A percentile compares a stretch with the other conserved stretches of the same genome.
Evolutionary conservation across 2,329 filamentous ascomycete genomes (phyloP).

Genomic region (Cladophialophora yegresii): DNA sequence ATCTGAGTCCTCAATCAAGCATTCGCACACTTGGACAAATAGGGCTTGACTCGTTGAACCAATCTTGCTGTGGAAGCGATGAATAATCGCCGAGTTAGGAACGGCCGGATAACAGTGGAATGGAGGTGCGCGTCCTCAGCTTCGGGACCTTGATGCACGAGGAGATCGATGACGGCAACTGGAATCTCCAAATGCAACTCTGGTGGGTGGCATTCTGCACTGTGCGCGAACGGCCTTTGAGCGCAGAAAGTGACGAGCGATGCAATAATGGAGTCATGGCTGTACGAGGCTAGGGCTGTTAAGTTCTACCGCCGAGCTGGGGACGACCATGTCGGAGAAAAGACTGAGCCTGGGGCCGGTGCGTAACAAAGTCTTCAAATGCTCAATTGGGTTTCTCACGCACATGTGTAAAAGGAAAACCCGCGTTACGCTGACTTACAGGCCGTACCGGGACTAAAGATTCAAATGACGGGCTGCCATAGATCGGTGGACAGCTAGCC

Average conservation of each 20-base stretch:
- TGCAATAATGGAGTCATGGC: background rate
- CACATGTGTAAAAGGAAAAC: conserved; percentile 8
- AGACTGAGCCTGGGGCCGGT: conserved; percentile 24
- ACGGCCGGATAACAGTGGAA: conserved; percentile 18
- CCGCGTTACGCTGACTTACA: conserved; percentile 24
- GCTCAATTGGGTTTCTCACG: background rate
- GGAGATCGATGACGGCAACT: conserved; percentile 24
- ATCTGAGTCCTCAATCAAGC: conserved; percentile 14
- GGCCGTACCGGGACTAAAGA: background rate
- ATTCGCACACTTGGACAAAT: conserved; percentile 21
- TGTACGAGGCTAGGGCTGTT: conserved; percentile 14
- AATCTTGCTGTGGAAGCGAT: conserved; percentile 17
- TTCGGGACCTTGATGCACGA: conserved; percentile 1
- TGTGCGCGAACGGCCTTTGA: conserved; percentile 2
- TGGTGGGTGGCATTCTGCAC: conserved; percentile 12
- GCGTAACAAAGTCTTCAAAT: conserved; percentile 1
- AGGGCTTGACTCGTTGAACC: conserved; percentile 17
- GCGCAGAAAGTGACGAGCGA: conserved; percentile 10
- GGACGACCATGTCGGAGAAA: conserved; percentile 31
- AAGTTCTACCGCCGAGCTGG: conserved; percentile 25
- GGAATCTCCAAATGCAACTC: conserved; percentile 10
- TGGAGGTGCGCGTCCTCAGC: conserved; percentile 2
- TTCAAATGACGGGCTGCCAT: conserved; percentile 26
- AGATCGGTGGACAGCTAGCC: conserved; percentile 23
- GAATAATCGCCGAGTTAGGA: conserved; percentile 26